These are phyloP conservation scores for Daldinia sp. DNA, from an alignment of 2,329 filamentous ascomycete genomes.

Conservation along the genomic window DNA sequence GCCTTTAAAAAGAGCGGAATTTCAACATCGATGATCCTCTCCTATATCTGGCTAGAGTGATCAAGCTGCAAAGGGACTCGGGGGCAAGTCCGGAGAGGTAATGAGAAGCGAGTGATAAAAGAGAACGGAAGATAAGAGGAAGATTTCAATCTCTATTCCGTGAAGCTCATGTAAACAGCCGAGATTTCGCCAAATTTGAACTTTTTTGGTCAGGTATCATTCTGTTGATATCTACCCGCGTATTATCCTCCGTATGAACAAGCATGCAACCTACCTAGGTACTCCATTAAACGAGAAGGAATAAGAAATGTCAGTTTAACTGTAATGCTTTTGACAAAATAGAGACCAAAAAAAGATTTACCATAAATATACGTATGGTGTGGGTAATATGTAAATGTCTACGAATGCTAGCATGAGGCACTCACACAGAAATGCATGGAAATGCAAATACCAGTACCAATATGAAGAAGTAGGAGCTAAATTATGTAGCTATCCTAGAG, in stretches of 20 bases:
- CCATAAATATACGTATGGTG: too few species aligned
- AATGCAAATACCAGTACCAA: neutral
- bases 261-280: neutral
- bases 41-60: slow-evolving; percentile 28
- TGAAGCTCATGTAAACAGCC: slow-evolving; percentile 22
- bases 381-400: too few species aligned
- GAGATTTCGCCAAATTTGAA: slow-evolving; percentile 4
- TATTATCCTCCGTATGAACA: neutral
- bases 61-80: slow-evolving; percentile 2
- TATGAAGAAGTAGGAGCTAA: neutral
- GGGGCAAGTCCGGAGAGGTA: slow-evolving; percentile 9
- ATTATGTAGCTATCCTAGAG: neutral
- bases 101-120: slow-evolving; percentile 26
- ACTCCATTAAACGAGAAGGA: neutral
- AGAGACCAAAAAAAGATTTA: too few species aligned
- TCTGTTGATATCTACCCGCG: slow-evolving; percentile 1
- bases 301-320: neutral
- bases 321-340: neutral
- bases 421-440: neutral
- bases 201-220: neutral
- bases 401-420: neutral
- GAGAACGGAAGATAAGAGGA: slow-evolving; percentile 9
- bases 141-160: slow-evolving; percentile 14
- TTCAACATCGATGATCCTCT: slow-evolving; percentile 28
- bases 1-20: slow-evolving; percentile 22